Evolutionary conservation across 495 filamentous ascomycete genomes (phyloP), one percentile per base, ranked within the genome.

Genomic region (Penicillium pancosmium): DNA sequence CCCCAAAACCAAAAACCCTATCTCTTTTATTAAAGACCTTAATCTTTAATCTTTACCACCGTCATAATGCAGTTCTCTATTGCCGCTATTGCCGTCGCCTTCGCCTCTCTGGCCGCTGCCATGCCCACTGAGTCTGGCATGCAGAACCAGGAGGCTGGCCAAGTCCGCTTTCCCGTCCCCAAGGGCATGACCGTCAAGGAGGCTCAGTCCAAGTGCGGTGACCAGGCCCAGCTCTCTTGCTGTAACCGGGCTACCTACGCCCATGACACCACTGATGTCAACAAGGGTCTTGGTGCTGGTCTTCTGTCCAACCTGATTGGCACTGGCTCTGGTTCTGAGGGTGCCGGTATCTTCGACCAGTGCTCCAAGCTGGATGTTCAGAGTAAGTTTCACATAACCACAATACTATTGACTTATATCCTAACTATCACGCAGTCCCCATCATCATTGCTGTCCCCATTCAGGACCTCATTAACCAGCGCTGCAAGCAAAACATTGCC

Each of bases 401-500:
- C 6, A 10, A n/a, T n/a, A 47, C 1, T 21, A n/a, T 11, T 23
- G 11, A 23, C 6, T 5, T 3, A 15, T 5, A n/a, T 36, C 44
- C 64, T 73, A 64, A 68, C n/a, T 47, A 33, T 33, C 1, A 21
- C 13, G 5, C 52, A 73, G 66, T 74, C 50, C 70, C 74, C 31
- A 56, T 69, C 40, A 8, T 57, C 34, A 55, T 69, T n/a, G 66
- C 67, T 21, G 57, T 82, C 54, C 67, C 70, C 49, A 18, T 76
- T 16, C 54, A 73, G 54, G 78, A 82, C 55, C 18, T 79, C 31
- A 66, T 82, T 56, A 69, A 82, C 65, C 73, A 69, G 70, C 61
- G 75, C 61, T 83, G 80, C 75, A 81, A 81, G 73, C 77, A 81
- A 75, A 80, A 77, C 64, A 72, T 79, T 62, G 80, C 78, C 58